Evolutionary conservation across 345 rosid species (phyloP), one percentile per base, ranked within the genome.

Genomic region (Excoecaria agallocha): DNA sequence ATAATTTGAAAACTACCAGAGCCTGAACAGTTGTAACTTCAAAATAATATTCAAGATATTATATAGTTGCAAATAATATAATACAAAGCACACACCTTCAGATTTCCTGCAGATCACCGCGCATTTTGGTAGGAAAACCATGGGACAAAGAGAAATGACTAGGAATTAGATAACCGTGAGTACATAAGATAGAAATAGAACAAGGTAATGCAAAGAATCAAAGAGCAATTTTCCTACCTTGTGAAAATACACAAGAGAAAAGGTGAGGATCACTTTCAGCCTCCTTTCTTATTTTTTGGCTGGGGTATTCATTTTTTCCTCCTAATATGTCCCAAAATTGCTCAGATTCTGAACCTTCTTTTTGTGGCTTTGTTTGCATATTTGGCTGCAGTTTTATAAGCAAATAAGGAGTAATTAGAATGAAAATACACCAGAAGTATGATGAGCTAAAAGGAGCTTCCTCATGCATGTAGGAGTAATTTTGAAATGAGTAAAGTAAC

Each of bases 221-320:
- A 35, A 20, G 49, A 37, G 15, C 16, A 66, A 56, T 50, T 41
- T 51, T 66, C 55, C 50, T 85, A 91, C 99, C 99, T 75, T 87
- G 89, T 51, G 87, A 78, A 78, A 84, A 91, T 15, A 82, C 80
- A 84, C 99, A 96, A 77, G 96, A 87, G 83, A 93, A 96, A 60
- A 96, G 89, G 78, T 89, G 99, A 80, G 97, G 88, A 86, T 96
- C 99, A 70, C 86, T 88, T 82, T 96, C 99, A 81, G 90, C 86
- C 59, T 84, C 89, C 76, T 78, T 89, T 49, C 74, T 87, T 57
- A 90, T 84, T 86, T 89, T 93, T 80, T 89, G 91, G 79, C 87
- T 88, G 1, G 93, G 82, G 73, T 91, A 87, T 83, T 96, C 99
- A 63, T 86, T 52, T 85, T 96, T 96, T 71, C 95, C 98, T 68